These are phyloP conservation scores for Lomentospora prolificans DNA, from an alignment of 2,329 filamentous ascomycete genomes.

Conservation along the genomic window DNA sequence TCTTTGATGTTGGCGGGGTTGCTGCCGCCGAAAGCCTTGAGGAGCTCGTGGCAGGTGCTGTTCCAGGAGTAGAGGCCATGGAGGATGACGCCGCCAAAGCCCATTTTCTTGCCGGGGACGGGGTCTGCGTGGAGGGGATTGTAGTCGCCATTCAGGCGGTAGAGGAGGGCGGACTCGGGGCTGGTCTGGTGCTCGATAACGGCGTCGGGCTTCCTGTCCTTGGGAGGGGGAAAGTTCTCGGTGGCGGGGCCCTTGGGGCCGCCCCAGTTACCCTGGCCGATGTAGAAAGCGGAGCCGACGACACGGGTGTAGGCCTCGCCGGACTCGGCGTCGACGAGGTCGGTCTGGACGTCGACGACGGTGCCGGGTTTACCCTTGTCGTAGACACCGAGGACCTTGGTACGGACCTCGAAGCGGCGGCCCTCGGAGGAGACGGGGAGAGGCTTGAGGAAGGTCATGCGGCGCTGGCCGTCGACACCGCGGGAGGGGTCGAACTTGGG, in stretches of 20 bases:
- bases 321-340: slow-evolving; percentile 59
- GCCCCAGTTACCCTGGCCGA: slow-evolving; percentile 73
- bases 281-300: slow-evolving; percentile 65
- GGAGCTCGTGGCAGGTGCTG: slow-evolving; percentile 60
- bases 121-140: slow-evolving; percentile 86
- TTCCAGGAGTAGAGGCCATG: slow-evolving; percentile 89
- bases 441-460: slow-evolving; percentile 65
- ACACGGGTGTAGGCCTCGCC: slow-evolving; percentile 45
- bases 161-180: slow-evolving; percentile 63
- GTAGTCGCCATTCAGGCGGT: slow-evolving; percentile 86
- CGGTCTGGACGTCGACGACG: slow-evolving; percentile 69
- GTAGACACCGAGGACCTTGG: slow-evolving; percentile 74
- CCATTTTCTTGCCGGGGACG: slow-evolving; percentile 79
- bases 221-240: slow-evolving; percentile 66
- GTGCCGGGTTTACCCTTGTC: slow-evolving; percentile 81
- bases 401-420: slow-evolving; percentile 63
- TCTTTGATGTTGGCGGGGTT: slow-evolving; percentile 75
- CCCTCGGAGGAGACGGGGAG: slow-evolving; percentile 64
- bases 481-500: slow-evolving; percentile 66
- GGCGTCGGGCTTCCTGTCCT: slow-evolving; percentile 61
- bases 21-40: slow-evolving; percentile 64
- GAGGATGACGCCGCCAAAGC: slow-evolving; percentile 80
- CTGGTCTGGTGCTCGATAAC: slow-evolving; percentile 62
- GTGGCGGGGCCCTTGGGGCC: slow-evolving; percentile 82
- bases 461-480: slow-evolving; percentile 76